Evolutionary conservation across 179 eudicot species (phyloP), one percentile per base, ranked within the genome.

Genomic region (Carnegiea gigantea): DNA sequence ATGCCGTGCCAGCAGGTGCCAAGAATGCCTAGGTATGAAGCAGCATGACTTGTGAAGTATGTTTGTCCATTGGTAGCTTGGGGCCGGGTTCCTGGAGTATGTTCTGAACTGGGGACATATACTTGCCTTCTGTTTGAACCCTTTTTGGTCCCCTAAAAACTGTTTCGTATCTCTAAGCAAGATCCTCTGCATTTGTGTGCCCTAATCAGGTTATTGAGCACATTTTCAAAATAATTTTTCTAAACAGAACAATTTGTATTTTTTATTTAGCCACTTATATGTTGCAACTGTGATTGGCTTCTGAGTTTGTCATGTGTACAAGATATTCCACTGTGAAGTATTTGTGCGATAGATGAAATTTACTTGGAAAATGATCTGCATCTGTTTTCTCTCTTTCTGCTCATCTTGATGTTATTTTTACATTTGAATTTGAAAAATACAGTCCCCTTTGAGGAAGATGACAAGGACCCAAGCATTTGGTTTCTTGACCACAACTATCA

Each of bases 361-460:
- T 33, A 15, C 4, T 70, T 70, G 0, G 75, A 26, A 76, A 54
- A 48, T 49, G 43, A 49, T 18, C 6, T 17, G 0, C 14, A 23
- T 28, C 43, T 15, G 1, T 4, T 70, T 17, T 24, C 12, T 36
- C 60, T 33, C 20, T 17, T 65, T 26, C 21, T 62, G 0, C 18
- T 38, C 13, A 33, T 46, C 1, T 12, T 54, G 9, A 26, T 77
- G 30, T 43, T 40, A 18, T 17, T 67, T 28, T 48, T 14, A 76
- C 38, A 9, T 75, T 68, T 78, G 49, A 60, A 28, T 80, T 10
- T 75, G 18, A 73, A 81, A 13, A 57, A 14, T 89, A 82, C 92
- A 95, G 98, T 95, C 23, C 95, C 99, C 38, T 95, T 95, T 88
- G 99, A 95, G 86, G 99, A 95, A 88, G 99, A 95, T 70, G 99